These are phyloP conservation scores for Tubosaeta sp. DNA, from an alignment of 768 basidiomycete species.

Conservation along the genomic window DNA sequence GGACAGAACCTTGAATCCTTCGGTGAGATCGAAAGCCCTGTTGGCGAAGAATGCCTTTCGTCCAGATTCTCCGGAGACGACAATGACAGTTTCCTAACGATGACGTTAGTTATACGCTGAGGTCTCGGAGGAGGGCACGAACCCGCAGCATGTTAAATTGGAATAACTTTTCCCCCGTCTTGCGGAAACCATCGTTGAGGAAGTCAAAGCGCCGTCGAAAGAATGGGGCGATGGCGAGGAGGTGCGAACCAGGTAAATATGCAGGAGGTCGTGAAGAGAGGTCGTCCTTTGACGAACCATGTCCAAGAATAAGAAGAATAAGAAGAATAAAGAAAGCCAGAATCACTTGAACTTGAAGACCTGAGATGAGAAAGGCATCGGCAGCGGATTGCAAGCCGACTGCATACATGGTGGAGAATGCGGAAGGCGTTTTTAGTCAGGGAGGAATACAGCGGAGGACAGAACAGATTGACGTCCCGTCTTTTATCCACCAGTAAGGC, in stretches of 20 bases:
- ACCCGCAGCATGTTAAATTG: slow-evolving; percentile 69
- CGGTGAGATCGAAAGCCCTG: slow-evolving; percentile 68
- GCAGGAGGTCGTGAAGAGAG: slow-evolving; percentile 39
- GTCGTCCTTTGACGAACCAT: slow-evolving; percentile 44
- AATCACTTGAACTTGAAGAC: slow-evolving; percentile 30
- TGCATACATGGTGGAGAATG: slow-evolving; percentile 36
- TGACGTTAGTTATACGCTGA: slow-evolving; percentile 16
- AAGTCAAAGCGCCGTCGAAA: slow-evolving; percentile 70
- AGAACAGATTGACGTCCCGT: slow-evolving; percentile 18
- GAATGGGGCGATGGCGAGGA: slow-evolving; percentile 62
- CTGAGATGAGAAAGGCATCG: slow-evolving; percentile 33
- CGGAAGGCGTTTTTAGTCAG: slow-evolving; percentile 25
- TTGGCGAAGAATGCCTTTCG: slow-evolving; percentile 66
- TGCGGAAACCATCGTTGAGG: slow-evolving; percentile 65
- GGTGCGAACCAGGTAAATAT: slow-evolving; percentile 52
- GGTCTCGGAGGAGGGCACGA: slow-evolving; percentile 28
- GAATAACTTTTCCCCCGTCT: slow-evolving; percentile 61
- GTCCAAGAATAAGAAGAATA: slow-evolving; percentile 37
- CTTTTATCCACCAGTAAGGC: slow-evolving; percentile 22
- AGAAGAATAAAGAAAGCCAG: slow-evolving; percentile 32
- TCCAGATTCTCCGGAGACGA: slow-evolving; percentile 69
- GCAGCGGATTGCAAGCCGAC: slow-evolving; percentile 39
- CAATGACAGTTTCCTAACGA: slow-evolving; percentile 66
- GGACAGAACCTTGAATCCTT: slow-evolving; percentile 76
- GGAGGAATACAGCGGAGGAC: slow-evolving; percentile 20